A percentile compares a stretch with the other conserved stretches of the same genome.
Evolutionary conservation across 2,329 filamentous ascomycete species (phyloP).

Genomic region (Botrytis pseudocinerea): DNA sequence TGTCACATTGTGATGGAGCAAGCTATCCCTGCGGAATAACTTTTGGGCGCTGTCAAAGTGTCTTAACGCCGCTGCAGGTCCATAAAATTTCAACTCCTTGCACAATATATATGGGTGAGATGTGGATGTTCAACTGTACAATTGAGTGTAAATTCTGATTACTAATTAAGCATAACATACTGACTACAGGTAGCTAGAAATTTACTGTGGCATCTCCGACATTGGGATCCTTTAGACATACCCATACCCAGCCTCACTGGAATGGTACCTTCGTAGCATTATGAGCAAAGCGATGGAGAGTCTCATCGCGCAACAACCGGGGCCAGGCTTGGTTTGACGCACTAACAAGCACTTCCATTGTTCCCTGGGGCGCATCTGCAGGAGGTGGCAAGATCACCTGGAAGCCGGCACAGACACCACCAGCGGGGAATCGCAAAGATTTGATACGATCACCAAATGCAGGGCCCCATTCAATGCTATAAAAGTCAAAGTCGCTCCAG

Average conservation of each 20-base stretch:
- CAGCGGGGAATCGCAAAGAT: slow-evolving; percentile 2
- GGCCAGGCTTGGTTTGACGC: slow-evolving; percentile 15
- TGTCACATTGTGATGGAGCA: not conserved
- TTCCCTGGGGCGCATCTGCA: slow-evolving; percentile 10
- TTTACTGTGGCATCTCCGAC: not conserved
- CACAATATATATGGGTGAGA: not conserved
- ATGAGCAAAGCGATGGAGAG: slow-evolving; percentile 9
- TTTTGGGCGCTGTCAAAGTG: not conserved
- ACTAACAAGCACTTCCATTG: slow-evolving; percentile 10
- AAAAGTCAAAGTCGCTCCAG: slow-evolving; percentile 12
- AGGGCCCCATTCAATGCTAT: slow-evolving; percentile 18
- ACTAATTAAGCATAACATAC: slow-evolving; percentile 3
- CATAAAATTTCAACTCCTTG: not conserved
- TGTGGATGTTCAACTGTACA: not conserved
- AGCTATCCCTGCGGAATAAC: not conserved
- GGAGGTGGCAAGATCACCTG: slow-evolving; percentile 12
- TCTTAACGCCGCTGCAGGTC: not conserved
- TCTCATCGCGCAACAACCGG: slow-evolving; percentile 6
- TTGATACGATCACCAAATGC: slow-evolving; percentile 8
- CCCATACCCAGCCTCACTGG: slow-evolving; percentile 9
- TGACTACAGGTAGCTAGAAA: not conserved
- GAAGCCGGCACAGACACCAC: slow-evolving; percentile 13
- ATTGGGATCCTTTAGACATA: not conserved
- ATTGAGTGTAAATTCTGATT: slow-evolving; percentile 2
- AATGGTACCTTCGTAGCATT: slow-evolving; percentile 16